A percentile compares a stretch with the other conserved stretches of the same genome.
Conservation (phyloP, 179 eudicot genomes). For the Dionaea muscipula region DNA sequence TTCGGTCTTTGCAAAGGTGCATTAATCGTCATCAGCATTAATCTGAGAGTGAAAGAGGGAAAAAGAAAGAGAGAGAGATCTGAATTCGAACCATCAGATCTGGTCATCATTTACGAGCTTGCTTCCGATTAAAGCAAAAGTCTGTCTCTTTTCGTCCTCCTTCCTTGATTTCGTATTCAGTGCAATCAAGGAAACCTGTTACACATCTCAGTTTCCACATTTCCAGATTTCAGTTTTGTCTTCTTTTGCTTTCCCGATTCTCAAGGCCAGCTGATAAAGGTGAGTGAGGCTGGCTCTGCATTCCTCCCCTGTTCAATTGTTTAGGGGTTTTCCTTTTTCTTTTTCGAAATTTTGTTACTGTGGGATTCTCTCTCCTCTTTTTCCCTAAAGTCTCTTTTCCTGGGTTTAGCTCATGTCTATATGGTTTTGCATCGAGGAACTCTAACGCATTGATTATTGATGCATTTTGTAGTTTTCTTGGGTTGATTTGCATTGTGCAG, state of each 20-base stretch:
- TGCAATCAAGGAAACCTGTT: slow-evolving; percentile 11
- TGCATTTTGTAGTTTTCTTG: background rate
- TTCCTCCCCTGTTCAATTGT: too few relatives aligned
- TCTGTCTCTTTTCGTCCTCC: slow-evolving; percentile 1
- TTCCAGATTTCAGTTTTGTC: too few relatives aligned
- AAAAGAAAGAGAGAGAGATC: slow-evolving; percentile 2
- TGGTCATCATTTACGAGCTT: background rate
- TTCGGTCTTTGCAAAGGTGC: background rate
- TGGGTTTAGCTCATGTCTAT: background rate
- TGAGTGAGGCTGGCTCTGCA: too few relatives aligned
- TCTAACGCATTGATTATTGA: background rate
- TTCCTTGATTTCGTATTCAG: slow-evolving; percentile 22
- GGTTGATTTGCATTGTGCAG: background rate
- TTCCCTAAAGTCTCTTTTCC: background rate
- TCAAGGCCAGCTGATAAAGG: too few relatives aligned
- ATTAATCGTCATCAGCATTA: background rate
- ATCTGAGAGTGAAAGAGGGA: background rate
- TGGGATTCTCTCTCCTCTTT: too few relatives aligned
- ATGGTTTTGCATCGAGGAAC: background rate
- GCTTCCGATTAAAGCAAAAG: slow-evolving; percentile 2
- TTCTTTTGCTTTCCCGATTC: slow-evolving; percentile 5
- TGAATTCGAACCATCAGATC: slow-evolving; percentile 12
- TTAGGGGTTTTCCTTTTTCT: slow-evolving; percentile 1
- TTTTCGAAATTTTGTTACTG: too few relatives aligned
- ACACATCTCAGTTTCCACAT: background rate